phyloP scores from a whole-genome alignment of 2,329 filamentous ascomycete species.

The Lomentospora prolificans region DNA sequence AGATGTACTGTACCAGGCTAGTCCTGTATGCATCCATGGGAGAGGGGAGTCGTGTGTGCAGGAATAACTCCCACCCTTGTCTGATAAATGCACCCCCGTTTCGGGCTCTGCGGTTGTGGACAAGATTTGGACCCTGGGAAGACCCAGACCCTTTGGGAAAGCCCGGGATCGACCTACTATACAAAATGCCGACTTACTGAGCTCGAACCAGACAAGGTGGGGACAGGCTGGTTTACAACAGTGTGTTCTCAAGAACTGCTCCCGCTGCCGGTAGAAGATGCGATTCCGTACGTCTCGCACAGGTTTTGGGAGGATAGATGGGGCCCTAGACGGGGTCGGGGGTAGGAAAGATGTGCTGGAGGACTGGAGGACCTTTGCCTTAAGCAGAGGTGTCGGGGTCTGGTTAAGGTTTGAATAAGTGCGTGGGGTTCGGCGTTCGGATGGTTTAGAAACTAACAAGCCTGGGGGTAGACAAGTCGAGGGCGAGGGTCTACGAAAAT shows the following conservation, averaged over 20 bases:
- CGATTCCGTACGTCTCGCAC: background rate
- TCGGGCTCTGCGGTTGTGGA: background rate
- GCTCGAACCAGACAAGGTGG: background rate
- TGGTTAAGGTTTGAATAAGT: background rate
- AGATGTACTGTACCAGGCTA: background rate
- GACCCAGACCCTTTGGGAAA: background rate
- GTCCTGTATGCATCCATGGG: background rate
- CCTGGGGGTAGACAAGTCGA: background rate
- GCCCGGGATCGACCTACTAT: background rate
- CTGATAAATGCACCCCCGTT: conserved; percentile 1
- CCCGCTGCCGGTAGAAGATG: background rate
- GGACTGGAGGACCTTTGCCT: no score
- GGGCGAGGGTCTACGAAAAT: background rate
- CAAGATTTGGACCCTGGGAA: background rate
- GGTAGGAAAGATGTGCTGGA: no score
- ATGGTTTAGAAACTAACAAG: background rate
- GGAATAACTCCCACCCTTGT: background rate
- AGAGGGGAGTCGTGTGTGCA: background rate
- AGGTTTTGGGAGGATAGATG: background rate
- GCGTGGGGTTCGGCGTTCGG: background rate
- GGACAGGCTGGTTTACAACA: background rate
- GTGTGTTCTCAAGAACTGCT: background rate
- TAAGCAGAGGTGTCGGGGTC: background rate
- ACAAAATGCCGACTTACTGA: background rate
- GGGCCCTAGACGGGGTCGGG: no score